Evolutionary conservation across 805 yeast species (phyloP), one percentile per base, ranked within the genome.

Genomic region (Barnettozyma populi): DNA sequence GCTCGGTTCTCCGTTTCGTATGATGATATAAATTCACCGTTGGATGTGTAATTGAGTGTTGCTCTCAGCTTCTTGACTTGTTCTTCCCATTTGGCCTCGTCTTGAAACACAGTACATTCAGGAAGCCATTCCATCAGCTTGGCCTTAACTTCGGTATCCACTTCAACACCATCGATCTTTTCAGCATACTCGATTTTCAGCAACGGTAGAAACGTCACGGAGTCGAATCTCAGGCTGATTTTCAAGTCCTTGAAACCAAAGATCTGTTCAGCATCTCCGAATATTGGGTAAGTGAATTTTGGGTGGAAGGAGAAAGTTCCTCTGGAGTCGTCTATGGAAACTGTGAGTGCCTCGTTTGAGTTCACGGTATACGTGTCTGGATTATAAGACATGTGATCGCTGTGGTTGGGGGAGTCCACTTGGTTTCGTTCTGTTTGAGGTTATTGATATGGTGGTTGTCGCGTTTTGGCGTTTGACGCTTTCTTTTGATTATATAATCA

Each of bases 231-330:
- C 35, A 84, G 62, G 54, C 79, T 76, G 32, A 94, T 79, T 29
- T 72, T 71, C 34, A 90, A 70, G 55, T 79, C 84, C 54, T 82
- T 75, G 63, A 79, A 94, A 2, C 99, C 99, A 60, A 82, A 88
- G 1, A 94, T 82, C 46, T 82, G 82, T 61, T 94, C 99, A 2
- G 89, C 76, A 42, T 90, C 96, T 6, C 98, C 98, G 71, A 80
- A 94, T 10, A 94, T 84, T 2, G 97, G 96, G 64, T 94, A 94
- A 1, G 98, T 92, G 68, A 88, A 90, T 13, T 69, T 60, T 0
- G 98, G 97, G 35, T 74, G 68, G 69, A 90, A 90, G 3, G 78
- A 70, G 19, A 83, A 78, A 2, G 82, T 76, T 0, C 82, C 82
- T 3, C 73, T 67, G 2, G 76, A 72, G 49, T 79, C 82, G 5